A percentile compares a stretch with the other conserved stretches of the same genome.
These are phyloP conservation scores for Barnettozyma populi DNA, from an alignment of 805 yeast species.

Conservation along the genomic window DNA sequence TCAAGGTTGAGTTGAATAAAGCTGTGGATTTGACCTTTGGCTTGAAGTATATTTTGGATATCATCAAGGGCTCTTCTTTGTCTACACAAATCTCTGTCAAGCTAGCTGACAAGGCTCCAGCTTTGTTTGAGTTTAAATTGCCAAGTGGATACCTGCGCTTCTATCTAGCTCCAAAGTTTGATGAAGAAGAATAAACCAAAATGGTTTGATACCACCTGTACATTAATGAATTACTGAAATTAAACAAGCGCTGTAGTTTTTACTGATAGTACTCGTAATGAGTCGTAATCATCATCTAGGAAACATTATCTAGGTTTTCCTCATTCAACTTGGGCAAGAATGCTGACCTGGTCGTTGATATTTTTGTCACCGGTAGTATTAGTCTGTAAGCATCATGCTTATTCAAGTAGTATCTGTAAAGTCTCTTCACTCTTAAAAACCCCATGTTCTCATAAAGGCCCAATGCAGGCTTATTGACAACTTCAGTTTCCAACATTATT, in stretches of 20 bases:
- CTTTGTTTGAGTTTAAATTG: constrained; percentile 86
- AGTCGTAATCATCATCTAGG: background rate
- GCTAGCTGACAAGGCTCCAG: constrained; percentile 88
- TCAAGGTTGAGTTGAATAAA: constrained; percentile 71
- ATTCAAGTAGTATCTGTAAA: constrained; percentile 83
- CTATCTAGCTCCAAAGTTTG: constrained; percentile 97
- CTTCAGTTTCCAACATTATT: constrained; percentile 90
- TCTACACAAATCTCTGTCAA: constrained; percentile 74
- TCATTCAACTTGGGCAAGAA: constrained; percentile 33
- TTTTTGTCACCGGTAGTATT: constrained; percentile 71
- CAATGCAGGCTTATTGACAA: constrained; percentile 66
- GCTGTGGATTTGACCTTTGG: constrained; percentile 91
- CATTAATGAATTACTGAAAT: background rate
- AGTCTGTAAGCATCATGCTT: constrained; percentile 91
- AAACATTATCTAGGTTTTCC: background rate
- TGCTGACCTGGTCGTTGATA: constrained; percentile 48
- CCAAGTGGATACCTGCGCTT: constrained; percentile 90
- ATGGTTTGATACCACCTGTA: constrained; percentile 1
- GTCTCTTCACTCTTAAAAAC: constrained; percentile 65
- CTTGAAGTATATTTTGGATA: constrained; percentile 83
- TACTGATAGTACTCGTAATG: too few species aligned
- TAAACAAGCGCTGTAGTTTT: background rate
- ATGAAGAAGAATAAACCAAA: constrained; percentile 63
- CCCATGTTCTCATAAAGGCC: constrained; percentile 70
- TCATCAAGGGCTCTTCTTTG: constrained; percentile 83